These are phyloP conservation scores for Phlegmacium glaucopus DNA, from an alignment of 768 basidiomycete species.

Conservation along the genomic window DNA sequence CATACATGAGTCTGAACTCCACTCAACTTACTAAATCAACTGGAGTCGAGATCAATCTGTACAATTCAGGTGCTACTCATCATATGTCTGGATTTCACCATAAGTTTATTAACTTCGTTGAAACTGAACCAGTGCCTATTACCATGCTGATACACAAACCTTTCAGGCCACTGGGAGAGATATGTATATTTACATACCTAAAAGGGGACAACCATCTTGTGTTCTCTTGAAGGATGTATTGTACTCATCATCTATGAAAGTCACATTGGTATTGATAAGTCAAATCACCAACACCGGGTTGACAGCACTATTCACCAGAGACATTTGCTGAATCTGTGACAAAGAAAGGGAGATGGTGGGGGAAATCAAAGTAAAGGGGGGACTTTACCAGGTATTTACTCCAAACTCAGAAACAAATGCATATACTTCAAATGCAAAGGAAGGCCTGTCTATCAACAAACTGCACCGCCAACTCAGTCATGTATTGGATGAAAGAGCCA, in stretches of 20 bases:
- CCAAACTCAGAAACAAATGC: too few relatives aligned
- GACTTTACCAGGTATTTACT: too few relatives aligned
- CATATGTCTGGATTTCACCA: constrained; percentile 2
- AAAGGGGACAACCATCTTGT: constrained; percentile 6
- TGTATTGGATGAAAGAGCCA: too few relatives aligned
- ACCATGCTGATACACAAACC: constrained; percentile 14
- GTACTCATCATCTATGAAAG: constrained; percentile 8
- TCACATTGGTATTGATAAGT: not conserved
- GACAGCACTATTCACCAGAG: not conserved
- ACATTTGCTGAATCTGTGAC: not conserved
- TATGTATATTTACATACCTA: constrained; percentile 11
- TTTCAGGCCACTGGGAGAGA: too few relatives aligned
- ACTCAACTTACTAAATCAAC: too few relatives aligned
- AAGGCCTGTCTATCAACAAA: too few relatives aligned
- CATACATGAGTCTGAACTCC: too few relatives aligned
- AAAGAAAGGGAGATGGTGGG: not conserved
- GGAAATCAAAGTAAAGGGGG: too few relatives aligned
- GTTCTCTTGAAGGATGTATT: constrained; percentile 6
- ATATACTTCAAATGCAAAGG: too few relatives aligned
- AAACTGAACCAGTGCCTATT: constrained; percentile 12
- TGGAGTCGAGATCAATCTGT: too few relatives aligned
- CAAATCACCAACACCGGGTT: not conserved
- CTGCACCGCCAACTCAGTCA: too few relatives aligned
- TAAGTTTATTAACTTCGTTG: constrained; percentile 13
- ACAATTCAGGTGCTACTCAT: too few relatives aligned